Evolutionary conservation across 345 rosid species (phyloP), one percentile per base, ranked within the genome.

Genomic region (Carallia brachiata): DNA sequence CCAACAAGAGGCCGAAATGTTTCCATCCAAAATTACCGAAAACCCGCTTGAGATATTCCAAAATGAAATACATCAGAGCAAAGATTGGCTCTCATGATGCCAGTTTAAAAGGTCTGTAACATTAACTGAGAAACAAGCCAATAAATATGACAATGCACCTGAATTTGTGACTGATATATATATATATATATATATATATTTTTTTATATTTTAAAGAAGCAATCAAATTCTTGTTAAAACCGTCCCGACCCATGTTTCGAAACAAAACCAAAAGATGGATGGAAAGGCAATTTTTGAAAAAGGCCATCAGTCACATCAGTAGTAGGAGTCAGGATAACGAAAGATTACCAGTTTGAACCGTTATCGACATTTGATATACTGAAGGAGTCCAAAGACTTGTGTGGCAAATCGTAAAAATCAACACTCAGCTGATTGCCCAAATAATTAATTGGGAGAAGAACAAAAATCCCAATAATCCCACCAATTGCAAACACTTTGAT

Each of bases 391-490:
- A 94, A 78, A 70, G 97, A 84, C 77, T 81, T 89, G 70, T 84
- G 80, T 18, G 87, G 79, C 70, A 94, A 76, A 72, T 87, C 81
- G 53, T 83, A 80, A 72, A 84, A 76, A 74, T 84, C 92, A 57
- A 78, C 79, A 66, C 64, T 68, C 36, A 91, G 75, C 79, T 94
- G 97, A 48, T 80, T 84, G 54, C 98, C 97, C 82, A 84, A 69
- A 81, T 80, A 91, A 70, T 89, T 94, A 36, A 94, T 78, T 13
- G 98, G 98, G 60, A 94, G 88, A 69, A 94, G 97, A 70, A 94
- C 54, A 66, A 75, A 81, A 66, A 91, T 62, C 50, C 98, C 98
- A 70, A 91, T 76, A 77, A 87, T 73, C 62, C 75, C 71, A 56
- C 85, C 98, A 79, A 88, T 65, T 59, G 82, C 65, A 78, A 91